Conservation (phyloP, 805 yeast species). For the Debaryomyces castellii region DNA sequence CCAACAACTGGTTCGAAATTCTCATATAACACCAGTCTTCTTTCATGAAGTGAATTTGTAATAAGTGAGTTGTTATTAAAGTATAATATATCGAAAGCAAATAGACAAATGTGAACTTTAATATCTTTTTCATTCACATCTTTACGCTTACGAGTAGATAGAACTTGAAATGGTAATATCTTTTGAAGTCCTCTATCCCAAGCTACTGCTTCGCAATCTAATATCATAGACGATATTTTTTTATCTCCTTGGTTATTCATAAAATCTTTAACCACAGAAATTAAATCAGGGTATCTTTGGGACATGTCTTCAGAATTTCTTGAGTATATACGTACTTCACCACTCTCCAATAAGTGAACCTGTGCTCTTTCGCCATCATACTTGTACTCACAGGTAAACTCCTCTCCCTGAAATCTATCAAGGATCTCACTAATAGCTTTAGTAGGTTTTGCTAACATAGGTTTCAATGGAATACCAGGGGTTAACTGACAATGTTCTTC, state of each 20-base stretch:
- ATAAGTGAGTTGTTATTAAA: constrained; percentile 73
- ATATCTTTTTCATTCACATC: constrained; percentile 86
- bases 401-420: constrained; percentile 80
- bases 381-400: constrained; percentile 93
- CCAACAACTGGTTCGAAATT: constrained; percentile 66
- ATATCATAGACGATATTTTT: constrained; percentile 53
- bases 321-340: constrained; percentile 76
- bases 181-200: constrained; percentile 81
- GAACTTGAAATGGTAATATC: constrained; percentile 89
- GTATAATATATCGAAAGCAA: constrained; percentile 85
- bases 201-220: constrained; percentile 98
- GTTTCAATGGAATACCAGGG: constrained; percentile 94
- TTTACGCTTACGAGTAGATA: constrained; percentile 91
- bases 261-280: constrained; percentile 64
- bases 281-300: constrained; percentile 88
- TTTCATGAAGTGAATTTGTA: constrained; percentile 61
- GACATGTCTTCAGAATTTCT: constrained; percentile 98
- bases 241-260: constrained; percentile 29
- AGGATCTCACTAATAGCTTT: constrained; percentile 89
- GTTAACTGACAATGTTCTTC: constrained; percentile 68
- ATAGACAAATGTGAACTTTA: constrained; percentile 86
- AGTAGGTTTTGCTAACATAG: constrained; percentile 98
- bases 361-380: constrained; percentile 99
- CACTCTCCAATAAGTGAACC: constrained; percentile 69
- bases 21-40: constrained; percentile 60